Conservation (phyloP, 2,329 filamentous ascomycete species). For the Cordyceps javanica region DNA sequence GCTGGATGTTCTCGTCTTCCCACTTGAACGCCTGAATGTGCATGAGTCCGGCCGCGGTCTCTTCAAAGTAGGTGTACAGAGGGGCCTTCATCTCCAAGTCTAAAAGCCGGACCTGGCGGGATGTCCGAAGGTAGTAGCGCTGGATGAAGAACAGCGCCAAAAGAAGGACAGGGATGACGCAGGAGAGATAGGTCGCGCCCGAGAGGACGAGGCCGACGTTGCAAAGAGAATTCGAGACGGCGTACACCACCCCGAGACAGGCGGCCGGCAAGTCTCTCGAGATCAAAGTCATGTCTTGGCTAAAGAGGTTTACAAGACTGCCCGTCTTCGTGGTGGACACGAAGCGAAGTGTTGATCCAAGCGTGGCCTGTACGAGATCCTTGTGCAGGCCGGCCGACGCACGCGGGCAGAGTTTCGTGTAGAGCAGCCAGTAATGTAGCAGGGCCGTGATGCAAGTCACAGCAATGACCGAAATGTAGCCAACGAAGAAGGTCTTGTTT, state of each 20-base stretch:
- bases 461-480: background rate
- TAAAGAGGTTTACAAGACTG: background rate
- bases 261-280: background rate
- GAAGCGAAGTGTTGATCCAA: background rate
- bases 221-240: background rate
- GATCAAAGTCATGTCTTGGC: background rate
- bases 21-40: slow-evolving; percentile 21
- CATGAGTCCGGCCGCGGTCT: slow-evolving; percentile 24
- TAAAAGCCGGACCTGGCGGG: slow-evolving; percentile 46
- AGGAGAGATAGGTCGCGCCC: background rate
- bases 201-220: background rate
- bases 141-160: slow-evolving; percentile 17
- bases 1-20: background rate
- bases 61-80: slow-evolving; percentile 33
- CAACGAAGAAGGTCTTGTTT: background rate
- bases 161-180: background rate
- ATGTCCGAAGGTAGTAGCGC: slow-evolving; percentile 38
- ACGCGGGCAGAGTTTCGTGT: background rate
- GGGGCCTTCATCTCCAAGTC: slow-evolving; percentile 47
- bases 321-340: background rate
- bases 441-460: background rate
- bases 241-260: background rate
- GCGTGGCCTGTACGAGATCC: background rate
- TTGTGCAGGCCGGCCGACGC: background rate
- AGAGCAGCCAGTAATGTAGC: background rate